Base-by-base conservation (phyloP, 2,329 filamentous ascomycete species). In the Aspergillus tanneri region DNA sequence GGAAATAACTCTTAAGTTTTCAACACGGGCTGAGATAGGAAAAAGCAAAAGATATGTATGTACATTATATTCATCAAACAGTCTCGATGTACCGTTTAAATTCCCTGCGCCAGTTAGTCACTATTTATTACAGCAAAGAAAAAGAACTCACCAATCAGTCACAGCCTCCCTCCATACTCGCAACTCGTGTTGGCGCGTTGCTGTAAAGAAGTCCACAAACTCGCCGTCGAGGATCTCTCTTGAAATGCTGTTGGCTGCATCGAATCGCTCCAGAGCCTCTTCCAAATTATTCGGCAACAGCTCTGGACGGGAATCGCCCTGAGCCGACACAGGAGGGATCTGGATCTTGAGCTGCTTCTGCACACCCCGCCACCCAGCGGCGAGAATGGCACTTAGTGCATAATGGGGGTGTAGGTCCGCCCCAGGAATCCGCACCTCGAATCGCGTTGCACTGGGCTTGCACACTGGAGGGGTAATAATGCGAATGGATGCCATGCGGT, bases 191-290 rank as follows among this genome's bases (percentile, higher is more conserved):
- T 95, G 85, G 54, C 92, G 81, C 14, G 91, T 96, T n/a, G 91
- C 92, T 10, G 85, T 89, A 72, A 85, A 97, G 69, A 96, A 92
- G 11, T 96, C 90, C 4, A 97, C 92, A 72, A 97, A 97, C 9
- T 87, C 89, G 62, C 96, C 86, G 0, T 91, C 91, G 66, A 97
- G 87, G 0, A 95, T 86, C 66, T 96, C 88, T 46, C 92, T 78
- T 6, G 92, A 92, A n/a, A 96, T 78, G 64, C 91, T 96, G 2
- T 79, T 87, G 56, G 83, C 79, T 14, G 81, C 74, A 72, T 81
- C 85, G 63, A 97, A 96, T 42, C 81, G 78, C 38, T 81, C 81
- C 1, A 86, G 92, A 3, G 91, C 92, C 63, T 96, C 90, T 60
- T 86, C 87, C 46, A 97, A 68, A 48, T 77, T 90, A 77, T 89